Evolutionary conservation across 441 rosid species (phyloP), one percentile per base, ranked within the genome.

Genomic region (Croton laevigatus): DNA sequence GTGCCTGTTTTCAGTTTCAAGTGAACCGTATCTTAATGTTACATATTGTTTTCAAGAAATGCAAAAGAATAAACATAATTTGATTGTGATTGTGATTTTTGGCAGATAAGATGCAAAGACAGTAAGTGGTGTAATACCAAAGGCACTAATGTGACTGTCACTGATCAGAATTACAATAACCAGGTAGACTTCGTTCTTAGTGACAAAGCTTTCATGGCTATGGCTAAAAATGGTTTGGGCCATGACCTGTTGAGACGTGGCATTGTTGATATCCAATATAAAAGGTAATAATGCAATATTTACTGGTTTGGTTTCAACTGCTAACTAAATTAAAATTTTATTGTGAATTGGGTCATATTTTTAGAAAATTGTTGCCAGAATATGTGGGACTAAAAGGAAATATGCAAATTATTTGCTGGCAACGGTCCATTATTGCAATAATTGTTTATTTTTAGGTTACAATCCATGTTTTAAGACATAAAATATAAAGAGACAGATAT

Each of bases 21-120:
- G 3, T 4, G 37, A n/a, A 11, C 6, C 7, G 16, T 7, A 4
- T 40, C 44, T 0, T 4, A 40, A 9, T 40, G 5, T 40, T 40
- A 4, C 8, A 4, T 40, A 2, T 40, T 9, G 8, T 40, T 40
- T 40, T 40, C 6, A 40, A 40, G 44, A 40, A 40, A 27, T 27
- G 32, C 6, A 4, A 40, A 40, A 40, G 10, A 40, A 40, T 40
- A 40, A 40, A 6, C 8, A 40, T 40, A 40, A 22, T 22, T 22
- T 23, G 10, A 22, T 3, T 55, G 6, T 10, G 10, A 11, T 55
- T 2, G 6, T 11, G 9, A 5, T 3, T 27, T 59, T 42, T 63
- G 37, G 73, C 81, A 89, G 95, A 82, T 94, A 71, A 82, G 98
- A 81, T 94, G 98, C 88, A 88, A 77, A 72, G 72, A 90, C 83